Base-by-base conservation (phyloP, 257 asterid genomes). In the Penstemon davidsonii region DNA sequence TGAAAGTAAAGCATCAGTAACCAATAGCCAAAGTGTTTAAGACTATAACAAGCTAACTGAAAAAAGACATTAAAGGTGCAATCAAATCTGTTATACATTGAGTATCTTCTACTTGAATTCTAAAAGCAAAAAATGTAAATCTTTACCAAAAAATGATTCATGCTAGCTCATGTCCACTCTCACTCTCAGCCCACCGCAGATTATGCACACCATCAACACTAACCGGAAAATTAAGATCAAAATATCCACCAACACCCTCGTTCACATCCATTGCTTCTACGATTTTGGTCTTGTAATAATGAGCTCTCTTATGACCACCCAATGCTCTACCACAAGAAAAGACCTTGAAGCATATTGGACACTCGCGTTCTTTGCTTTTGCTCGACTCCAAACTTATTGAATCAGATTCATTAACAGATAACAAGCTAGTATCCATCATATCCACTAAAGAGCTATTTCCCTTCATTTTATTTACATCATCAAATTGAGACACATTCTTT, bases 241-340 rank as follows among this genome's bases (percentile, higher is more conserved):
- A 66, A 54, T 49, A 9, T 5, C 62, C 63, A 19, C 39, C 61
- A 55, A 51, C 61, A 40, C 74, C 82, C 55, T 44, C 63, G 45
- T 56, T 72, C 68, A 25, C 66, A 9, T 50, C 70, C 59, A 50
- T 6, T 25, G 52, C 55, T 71, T 79, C 86, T 37, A 51, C 66
- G 37, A 15, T 59, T 73, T 62, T 84, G 78, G 55, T 66, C 4
- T 40, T 64, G 75, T 79, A 86, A 25, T 25, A 25, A 57, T 87
- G 96, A 66, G 93, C 93, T 74, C 96, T 87, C 83, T 78, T 87
- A 81, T 92, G 98, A 3, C 96, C 98, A 33, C 96, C 96, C 76
- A 88, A 68, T 49, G 96, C 96, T 61, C 86, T 95, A 7, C 96
- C 98, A 3, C 96, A 83, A 3, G 86, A 7, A 59, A 92, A 92